Conservation (phyloP, 306 rosid species). For the Bauhinia variegata region DNA sequence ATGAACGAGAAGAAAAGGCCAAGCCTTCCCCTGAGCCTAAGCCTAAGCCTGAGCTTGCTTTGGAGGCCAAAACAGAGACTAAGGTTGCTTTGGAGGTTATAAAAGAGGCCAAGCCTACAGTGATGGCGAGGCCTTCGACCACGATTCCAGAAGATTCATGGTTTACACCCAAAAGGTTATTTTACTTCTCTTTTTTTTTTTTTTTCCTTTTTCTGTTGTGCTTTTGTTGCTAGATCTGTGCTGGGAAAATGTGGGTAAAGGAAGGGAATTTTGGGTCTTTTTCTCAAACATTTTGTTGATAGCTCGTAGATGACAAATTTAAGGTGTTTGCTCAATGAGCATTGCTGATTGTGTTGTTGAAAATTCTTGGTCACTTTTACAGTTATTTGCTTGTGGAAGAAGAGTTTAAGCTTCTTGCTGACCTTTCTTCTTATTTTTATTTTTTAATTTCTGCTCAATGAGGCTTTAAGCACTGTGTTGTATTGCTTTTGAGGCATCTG, state of each 20-base stretch:
- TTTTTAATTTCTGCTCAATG: too few relatives aligned
- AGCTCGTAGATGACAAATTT: too few relatives aligned
- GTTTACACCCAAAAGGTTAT: slow-evolving; percentile 81
- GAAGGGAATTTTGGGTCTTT: slow-evolving; percentile 5
- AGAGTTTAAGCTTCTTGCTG: not conserved
- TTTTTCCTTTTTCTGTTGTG: not conserved
- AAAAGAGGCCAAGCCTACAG: not conserved
- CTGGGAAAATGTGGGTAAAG: slow-evolving; percentile 13
- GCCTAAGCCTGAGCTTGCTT: not conserved
- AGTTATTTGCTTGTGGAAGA: not conserved
- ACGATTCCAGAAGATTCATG: slow-evolving; percentile 63
- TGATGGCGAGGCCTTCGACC: slow-evolving; percentile 40
- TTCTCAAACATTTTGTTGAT: not conserved
- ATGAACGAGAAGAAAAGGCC: slow-evolving; percentile 12
- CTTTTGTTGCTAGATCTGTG: slow-evolving; percentile 26
- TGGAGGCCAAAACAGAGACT: too few relatives aligned
- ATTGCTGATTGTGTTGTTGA: too few relatives aligned
- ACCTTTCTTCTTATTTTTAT: too few relatives aligned
- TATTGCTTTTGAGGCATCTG: slow-evolving; percentile 10
- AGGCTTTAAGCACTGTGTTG: too few relatives aligned
- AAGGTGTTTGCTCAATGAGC: too few relatives aligned
- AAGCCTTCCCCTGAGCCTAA: not conserved
- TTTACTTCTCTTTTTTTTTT: not conserved
- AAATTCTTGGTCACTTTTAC: slow-evolving; percentile 14
- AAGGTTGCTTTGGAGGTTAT: not conserved